Conservation (phyloP, 306 rosid genomes). For the Delonix regia region DNA sequence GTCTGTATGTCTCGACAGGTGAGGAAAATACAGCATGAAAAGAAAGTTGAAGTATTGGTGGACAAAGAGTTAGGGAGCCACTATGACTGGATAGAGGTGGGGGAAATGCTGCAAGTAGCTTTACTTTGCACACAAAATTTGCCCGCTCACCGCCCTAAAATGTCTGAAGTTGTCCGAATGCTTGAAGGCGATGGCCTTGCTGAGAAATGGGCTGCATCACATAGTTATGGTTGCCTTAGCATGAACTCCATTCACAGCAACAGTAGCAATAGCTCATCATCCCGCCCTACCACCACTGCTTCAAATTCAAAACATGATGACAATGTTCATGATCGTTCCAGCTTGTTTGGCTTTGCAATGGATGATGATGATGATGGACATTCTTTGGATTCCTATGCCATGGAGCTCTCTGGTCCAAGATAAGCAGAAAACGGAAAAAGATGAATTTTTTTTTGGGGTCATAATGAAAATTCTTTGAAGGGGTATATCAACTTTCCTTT, state of each 20-base stretch:
- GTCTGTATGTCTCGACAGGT: conserved; percentile 47
- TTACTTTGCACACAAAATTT: conserved; percentile 68
- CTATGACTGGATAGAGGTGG: conserved; percentile 68
- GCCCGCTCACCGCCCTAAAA: conserved; percentile 75
- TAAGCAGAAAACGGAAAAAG: conserved; percentile 27
- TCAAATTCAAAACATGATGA: conserved; percentile 52
- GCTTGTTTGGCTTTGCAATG: conserved; percentile 55
- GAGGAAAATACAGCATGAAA: conserved; percentile 66
- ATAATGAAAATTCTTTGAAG: conserved; percentile 28
- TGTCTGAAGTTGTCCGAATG: conserved; percentile 83
- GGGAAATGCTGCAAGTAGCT: conserved; percentile 81
- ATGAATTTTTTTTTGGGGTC: conserved; percentile 7
- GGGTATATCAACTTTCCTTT: not conserved
- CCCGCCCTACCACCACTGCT: conserved; percentile 28
- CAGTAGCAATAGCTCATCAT: conserved; percentile 47
- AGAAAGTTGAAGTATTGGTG: conserved; percentile 69
- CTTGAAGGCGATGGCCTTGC: conserved; percentile 84
- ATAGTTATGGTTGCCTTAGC: conserved; percentile 46
- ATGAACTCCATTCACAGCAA: conserved; percentile 45
- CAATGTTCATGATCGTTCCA: conserved; percentile 49
- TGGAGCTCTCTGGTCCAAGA: conserved; percentile 86
- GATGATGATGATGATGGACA: conserved; percentile 72
- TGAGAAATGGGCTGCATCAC: conserved; percentile 79
- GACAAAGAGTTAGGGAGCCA: conserved; percentile 64
- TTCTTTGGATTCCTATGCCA: conserved; percentile 71